phyloP scores from a whole-genome alignment of 495 filamentous ascomycete genomes.

The Lichenothelia convexa region DNA sequence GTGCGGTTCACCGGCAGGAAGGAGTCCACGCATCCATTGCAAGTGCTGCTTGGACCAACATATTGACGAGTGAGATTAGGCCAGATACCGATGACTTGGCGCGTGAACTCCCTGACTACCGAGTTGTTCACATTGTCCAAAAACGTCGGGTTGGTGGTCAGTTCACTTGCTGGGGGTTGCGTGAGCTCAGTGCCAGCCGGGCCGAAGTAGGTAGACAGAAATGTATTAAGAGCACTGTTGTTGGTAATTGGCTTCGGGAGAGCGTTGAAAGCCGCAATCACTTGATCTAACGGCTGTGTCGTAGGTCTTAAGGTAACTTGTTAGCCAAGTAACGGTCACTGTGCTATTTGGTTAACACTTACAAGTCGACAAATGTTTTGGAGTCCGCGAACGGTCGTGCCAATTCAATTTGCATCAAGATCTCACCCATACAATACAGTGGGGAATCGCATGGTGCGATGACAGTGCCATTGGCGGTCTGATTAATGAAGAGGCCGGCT shows the following conservation, averaged over 20 bases:
- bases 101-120: slow-evolving; percentile 9
- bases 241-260: slow-evolving; percentile 11
- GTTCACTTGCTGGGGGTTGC: slow-evolving; percentile 4
- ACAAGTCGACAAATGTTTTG: slow-evolving; percentile 17
- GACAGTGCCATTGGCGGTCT: slow-evolving; percentile 14
- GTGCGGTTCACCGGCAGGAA: slow-evolving; percentile 16
- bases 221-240: slow-evolving; percentile 12
- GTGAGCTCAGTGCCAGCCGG: slow-evolving; percentile 13
- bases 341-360: too few relatives aligned
- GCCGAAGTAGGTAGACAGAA: slow-evolving; percentile 14
- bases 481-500: background rate
- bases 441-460: slow-evolving; percentile 16
- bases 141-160: slow-evolving; percentile 12
- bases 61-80: slow-evolving; percentile 14
- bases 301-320: slow-evolving; percentile 7
- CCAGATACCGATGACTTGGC: slow-evolving; percentile 16
- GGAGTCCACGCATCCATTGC: slow-evolving; percentile 12
- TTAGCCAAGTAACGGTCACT: too few relatives aligned
- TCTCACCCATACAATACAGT: slow-evolving; percentile 15
- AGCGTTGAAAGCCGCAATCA: slow-evolving; percentile 12
- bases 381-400: slow-evolving; percentile 14
- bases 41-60: slow-evolving; percentile 9
- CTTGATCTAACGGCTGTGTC: slow-evolving; percentile 12
- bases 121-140: slow-evolving; percentile 11
- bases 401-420: slow-evolving; percentile 12